Base-by-base conservation (phyloP, 306 rosid species). In the Geum urbanum region DNA sequence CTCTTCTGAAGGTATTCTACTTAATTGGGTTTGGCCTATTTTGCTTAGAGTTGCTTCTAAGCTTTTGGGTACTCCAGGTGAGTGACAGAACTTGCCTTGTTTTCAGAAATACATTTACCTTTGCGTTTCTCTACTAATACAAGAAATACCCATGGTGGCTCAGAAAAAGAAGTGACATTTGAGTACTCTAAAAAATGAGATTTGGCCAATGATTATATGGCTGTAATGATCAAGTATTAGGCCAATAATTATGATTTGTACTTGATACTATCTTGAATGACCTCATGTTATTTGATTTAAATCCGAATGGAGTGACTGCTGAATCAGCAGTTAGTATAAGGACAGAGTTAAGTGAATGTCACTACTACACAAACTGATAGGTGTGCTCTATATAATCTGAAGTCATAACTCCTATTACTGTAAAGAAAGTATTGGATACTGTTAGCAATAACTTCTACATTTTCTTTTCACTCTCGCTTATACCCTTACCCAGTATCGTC, bases 31-130 rank as follows among this genome's bases (percentile, higher is more conserved):
- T 95, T 77, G 99, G 80, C 40, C 72, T 95, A 71, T 95, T 95
- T 85, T 95, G 99, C 92, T 84, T 95, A 84, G 99, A 95, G 79
- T 20, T 92, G 16, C 97, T 95, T 83, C 85, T 95, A 75, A 95
- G 98, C 82, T 83, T 86, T 77, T 92, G 98, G 98, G 98, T 92
- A 11, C 90, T 92, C 74, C 98, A 92, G 98, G 98, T 89, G 55
- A 85, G 86, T 51, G 39, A 67, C 27, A 13, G 6, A 66, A 62
- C 49, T 58, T 72, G 49, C 50, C 48, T 72, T 70, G 47, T 50
- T 59, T 32, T 19, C 43, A 39, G 4, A 20, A 20, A 20, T 66
- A 12, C 66, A 66, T 48, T 32, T 19, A 5, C 27, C 19, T 9
- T 57, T 13, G n/a, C 43, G 12, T 51, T 51, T 40, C 41, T 14